Base-by-base conservation (phyloP, 2,329 filamentous ascomycete species). In the Trichoderma guizhouense region DNA sequence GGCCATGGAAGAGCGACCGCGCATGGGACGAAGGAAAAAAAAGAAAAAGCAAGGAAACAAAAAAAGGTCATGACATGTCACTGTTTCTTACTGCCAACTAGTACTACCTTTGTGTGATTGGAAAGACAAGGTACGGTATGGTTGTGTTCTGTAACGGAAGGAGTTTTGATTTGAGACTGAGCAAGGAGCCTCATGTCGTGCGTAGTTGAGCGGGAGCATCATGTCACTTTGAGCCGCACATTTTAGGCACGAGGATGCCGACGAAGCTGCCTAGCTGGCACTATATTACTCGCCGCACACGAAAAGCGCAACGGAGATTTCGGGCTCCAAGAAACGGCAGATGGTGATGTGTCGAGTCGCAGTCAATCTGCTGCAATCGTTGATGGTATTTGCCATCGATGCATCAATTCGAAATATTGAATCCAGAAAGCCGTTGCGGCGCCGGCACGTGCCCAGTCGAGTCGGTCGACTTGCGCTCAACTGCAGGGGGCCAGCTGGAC, bases 401-500 rank as follows among this genome's bases (percentile, higher is more conserved):
- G 15, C 7, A 43, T 43, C 15, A n/a, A 43, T 26, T 51, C 51
- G 7, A 8, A 39, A 39, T 15, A 24, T 15, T 39, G 34, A 39
- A 39, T 21, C 64, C 65, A 58, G 34, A 58, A 57, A 58, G 26
- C 21, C 36, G 18, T 61, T 58, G 51, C 53, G 53, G 30, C 70
- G 26, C 53, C 18, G 57, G 63, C 71, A 72, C 71, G 71, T 72
- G 71, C 70, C 39, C 39, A 12, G n/a, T 36, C 24, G n/a, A 18
- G 39, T 64, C 58, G 34, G 57, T 55, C 67, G 30, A 30, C 26
- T 57, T 39, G 39, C 30, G 57, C 57, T 28, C 28, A 28, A 28
- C 28, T 62, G 63, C 70, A 71, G 64, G 62, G 62, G 69, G 47
- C 9, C 61, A 28, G 57, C 53, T 53, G 21, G 14, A 30, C 34